Evolutionary conservation across 2,329 filamentous ascomycete species (phyloP).

Genomic region (Alternaria solani): DNA sequence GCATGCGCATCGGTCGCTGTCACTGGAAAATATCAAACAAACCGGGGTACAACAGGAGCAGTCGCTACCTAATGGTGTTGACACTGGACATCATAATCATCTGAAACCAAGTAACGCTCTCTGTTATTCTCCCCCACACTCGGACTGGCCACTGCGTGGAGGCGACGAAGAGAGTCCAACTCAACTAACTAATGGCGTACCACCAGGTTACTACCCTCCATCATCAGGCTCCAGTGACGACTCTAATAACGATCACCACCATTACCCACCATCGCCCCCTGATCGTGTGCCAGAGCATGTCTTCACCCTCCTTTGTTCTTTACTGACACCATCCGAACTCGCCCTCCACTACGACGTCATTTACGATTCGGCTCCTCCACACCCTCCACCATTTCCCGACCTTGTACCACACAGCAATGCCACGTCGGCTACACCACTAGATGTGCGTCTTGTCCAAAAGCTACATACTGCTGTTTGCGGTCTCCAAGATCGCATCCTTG

Average conservation of each 20-base stretch:
- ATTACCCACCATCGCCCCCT: neutral
- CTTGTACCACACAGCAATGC: neutral
- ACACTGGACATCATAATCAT: neutral
- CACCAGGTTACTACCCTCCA: neutral
- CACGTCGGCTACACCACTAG: conserved; percentile 1
- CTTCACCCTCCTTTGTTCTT: conserved; percentile 14
- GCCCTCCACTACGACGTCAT: conserved; percentile 13
- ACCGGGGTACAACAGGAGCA: neutral
- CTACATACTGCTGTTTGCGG: conserved; percentile 18
- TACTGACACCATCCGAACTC: conserved; percentile 25
- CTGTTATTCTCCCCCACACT: neutral
- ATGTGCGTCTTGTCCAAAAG: conserved; percentile 22
- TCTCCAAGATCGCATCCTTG: conserved; percentile 18
- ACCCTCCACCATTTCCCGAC: neutral
- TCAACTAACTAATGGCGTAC: conserved; percentile 4
- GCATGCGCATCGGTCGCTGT: neutral
- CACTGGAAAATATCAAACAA: neutral
- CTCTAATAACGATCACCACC: neutral
- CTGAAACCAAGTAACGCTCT: conserved; percentile 3
- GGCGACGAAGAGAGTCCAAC: neutral
- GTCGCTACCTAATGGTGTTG: neutral
- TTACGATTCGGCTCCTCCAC: neutral
- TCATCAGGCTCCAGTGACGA: conserved; percentile 1
- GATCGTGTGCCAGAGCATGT: conserved; percentile 7
- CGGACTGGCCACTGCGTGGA: neutral